Evolutionary conservation across 2,329 filamentous ascomycete species (phyloP).

Genomic region (Ciborinia camelliae): DNA sequence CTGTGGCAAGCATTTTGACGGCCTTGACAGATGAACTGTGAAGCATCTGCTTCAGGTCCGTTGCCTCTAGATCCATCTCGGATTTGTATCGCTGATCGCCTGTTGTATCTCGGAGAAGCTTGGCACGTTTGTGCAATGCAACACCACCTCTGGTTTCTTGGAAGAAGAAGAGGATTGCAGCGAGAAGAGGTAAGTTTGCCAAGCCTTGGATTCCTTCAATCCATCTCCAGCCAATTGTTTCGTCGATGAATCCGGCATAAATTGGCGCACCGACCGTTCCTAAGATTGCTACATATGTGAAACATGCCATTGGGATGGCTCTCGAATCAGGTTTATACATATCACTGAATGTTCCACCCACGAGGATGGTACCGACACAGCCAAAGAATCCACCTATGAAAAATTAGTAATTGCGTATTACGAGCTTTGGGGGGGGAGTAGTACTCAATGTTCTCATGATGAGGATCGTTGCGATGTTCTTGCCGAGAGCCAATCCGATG

Average conservation of each 20-base stretch:
- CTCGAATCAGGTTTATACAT: conserved; percentile 73
- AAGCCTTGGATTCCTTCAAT: conserved; percentile 83
- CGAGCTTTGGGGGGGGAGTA: conserved; percentile 34
- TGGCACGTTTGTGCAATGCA: conserved; percentile 71
- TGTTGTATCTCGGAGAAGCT: conserved; percentile 62
- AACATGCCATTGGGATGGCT: conserved; percentile 85
- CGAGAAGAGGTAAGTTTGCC: conserved; percentile 58
- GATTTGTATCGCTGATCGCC: conserved; percentile 50
- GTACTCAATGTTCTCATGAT: conserved; percentile 56
- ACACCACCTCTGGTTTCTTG: conserved; percentile 79
- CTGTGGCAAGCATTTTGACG: conserved; percentile 67
- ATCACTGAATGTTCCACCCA: conserved; percentile 84
- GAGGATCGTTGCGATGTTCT: conserved; percentile 68
- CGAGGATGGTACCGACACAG: conserved; percentile 67
- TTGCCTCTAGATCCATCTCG: conserved; percentile 50
- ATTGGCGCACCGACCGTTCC: conserved; percentile 72
- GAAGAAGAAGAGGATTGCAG: conserved; percentile 66
- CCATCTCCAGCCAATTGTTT: conserved; percentile 72
- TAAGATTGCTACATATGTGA: conserved; percentile 66
- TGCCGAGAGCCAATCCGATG: conserved; percentile 67
- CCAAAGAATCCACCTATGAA: conserved; percentile 59
- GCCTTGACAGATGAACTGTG: conserved; percentile 69
- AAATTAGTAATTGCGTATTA: not conserved
- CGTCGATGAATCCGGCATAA: conserved; percentile 56
- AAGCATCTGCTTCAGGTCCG: conserved; percentile 61